These are phyloP conservation scores for Kuraishia ogatae DNA, from an alignment of 805 yeast genomes.

Conservation along the genomic window DNA sequence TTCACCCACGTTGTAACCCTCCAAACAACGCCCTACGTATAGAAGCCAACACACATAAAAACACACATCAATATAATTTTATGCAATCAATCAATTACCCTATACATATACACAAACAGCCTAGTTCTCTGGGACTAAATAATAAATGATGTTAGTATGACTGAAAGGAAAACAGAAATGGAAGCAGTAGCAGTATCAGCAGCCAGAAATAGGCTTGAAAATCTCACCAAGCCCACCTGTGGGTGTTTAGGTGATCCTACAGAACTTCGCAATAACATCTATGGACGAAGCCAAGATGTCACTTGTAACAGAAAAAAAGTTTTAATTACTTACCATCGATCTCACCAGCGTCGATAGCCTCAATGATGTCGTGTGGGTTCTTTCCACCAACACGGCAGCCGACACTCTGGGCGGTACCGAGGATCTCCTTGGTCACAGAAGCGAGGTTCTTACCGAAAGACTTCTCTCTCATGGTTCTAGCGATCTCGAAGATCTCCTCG, in stretches of 20 bases:
- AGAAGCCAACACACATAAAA: background rate
- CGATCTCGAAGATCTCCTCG: conserved; percentile 93
- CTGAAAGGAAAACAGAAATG: background rate
- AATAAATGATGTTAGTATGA: conserved; percentile 1
- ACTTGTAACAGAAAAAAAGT: conserved; percentile 3
- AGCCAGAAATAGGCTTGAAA: no score
- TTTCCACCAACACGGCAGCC: conserved; percentile 99
- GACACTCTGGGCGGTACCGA: conserved; percentile 99
- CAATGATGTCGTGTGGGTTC: conserved; percentile 98
- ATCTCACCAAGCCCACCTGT: no score
- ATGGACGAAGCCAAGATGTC: conserved; percentile 2
- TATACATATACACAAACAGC: conserved; percentile 8
- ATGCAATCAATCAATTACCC: conserved; percentile 1
- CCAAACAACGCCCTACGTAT: background rate
- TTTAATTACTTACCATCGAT: conserved; percentile 53
- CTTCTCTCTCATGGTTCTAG: conserved; percentile 95
- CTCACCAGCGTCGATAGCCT: conserved; percentile 97
- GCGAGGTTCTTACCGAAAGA: conserved; percentile 97
- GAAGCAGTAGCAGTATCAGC: background rate
- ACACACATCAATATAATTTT: background rate
- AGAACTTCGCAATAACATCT: no score
- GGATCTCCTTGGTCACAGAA: conserved; percentile 96
- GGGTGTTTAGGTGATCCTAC: no score
- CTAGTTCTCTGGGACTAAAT: conserved; percentile 63
- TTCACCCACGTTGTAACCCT: no score